These are phyloP conservation scores for Mortierella sp. DNA, from an alignment of 371 early-diverging fungal species.

Conservation along the genomic window DNA sequence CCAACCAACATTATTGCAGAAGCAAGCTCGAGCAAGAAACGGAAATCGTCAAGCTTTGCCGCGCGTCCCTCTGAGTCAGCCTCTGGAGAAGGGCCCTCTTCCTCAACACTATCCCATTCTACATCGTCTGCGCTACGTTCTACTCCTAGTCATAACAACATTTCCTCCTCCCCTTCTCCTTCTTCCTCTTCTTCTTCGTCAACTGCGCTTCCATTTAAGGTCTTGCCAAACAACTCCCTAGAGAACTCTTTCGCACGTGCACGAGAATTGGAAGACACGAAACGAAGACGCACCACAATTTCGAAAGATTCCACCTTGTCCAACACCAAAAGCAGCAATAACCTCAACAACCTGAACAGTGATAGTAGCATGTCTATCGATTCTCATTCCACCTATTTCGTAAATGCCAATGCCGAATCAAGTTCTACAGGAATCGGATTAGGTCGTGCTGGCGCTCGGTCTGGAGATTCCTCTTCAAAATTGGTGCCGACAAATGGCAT, in stretches of 20 bases:
- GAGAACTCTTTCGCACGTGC: constrained; percentile 56
- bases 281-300: constrained; percentile 30
- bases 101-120: constrained; percentile 7
- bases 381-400: constrained; percentile 24
- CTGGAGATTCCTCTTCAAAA: constrained; percentile 4
- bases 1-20: constrained; percentile 14
- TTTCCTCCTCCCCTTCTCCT: constrained; percentile 18
- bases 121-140: constrained; percentile 1
- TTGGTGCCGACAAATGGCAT: constrained; percentile 19
- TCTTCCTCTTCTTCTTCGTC: constrained; percentile 27
- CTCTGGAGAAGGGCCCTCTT: constrained; percentile 33
- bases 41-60: constrained; percentile 51
- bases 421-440: constrained; percentile 32
- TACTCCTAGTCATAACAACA: background rate
- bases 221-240: constrained; percentile 42
- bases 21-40: constrained; percentile 56
- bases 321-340: background rate
- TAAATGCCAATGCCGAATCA: constrained; percentile 15
- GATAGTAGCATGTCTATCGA: constrained; percentile 35
- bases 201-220: constrained; percentile 33
- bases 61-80: constrained; percentile 49
- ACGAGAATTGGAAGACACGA: constrained; percentile 44
- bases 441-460: constrained; percentile 35
- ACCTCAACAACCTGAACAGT: constrained; percentile 8
- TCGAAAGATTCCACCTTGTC: constrained; percentile 10